Evolutionary conservation across 2,329 filamentous ascomycete species (phyloP).

Genomic region (Trichoderma sp.): DNA sequence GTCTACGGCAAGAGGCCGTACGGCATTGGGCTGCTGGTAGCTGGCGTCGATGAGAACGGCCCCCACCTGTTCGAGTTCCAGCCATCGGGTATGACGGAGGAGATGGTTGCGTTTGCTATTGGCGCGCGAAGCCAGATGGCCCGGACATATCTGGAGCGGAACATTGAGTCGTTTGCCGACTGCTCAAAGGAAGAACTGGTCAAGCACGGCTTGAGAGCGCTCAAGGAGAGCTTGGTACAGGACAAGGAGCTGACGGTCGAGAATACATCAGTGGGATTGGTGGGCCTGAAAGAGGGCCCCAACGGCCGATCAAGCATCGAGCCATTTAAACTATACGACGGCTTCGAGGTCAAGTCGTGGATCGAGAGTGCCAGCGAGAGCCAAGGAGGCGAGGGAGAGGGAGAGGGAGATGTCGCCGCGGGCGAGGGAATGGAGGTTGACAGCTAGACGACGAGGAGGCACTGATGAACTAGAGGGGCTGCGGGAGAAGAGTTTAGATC

Average conservation of each 20-base stretch:
- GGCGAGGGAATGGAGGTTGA: slow-evolving; percentile 39
- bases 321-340: slow-evolving; percentile 88
- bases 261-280: slow-evolving; percentile 90
- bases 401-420: slow-evolving; percentile 39
- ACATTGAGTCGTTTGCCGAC: slow-evolving; percentile 79
- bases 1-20: slow-evolving; percentile 96
- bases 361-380: slow-evolving; percentile 71
- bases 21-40: slow-evolving; percentile 88
- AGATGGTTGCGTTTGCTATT: slow-evolving; percentile 96
- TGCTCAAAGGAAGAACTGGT: slow-evolving; percentile 83
- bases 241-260: slow-evolving; percentile 97
- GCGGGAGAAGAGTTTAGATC: slow-evolving; percentile 32
- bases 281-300: slow-evolving; percentile 57
- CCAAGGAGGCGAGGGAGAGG: slow-evolving; percentile 42
- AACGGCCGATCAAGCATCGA: slow-evolving; percentile 61
- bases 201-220: slow-evolving; percentile 81
- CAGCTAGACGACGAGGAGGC: slow-evolving; percentile 31
- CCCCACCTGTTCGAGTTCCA: slow-evolving; percentile 99
- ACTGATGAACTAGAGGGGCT: slow-evolving; percentile 25
- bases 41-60: slow-evolving; percentile 89
- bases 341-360: slow-evolving; percentile 81
- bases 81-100: slow-evolving; percentile 91
- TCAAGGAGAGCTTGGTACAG: slow-evolving; percentile 95
- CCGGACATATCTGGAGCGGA: slow-evolving; percentile 90
- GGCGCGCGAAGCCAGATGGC: slow-evolving; percentile 97